Base-by-base conservation (phyloP, 176 grass and related monocot species). In the Musa beccarii region DNA sequence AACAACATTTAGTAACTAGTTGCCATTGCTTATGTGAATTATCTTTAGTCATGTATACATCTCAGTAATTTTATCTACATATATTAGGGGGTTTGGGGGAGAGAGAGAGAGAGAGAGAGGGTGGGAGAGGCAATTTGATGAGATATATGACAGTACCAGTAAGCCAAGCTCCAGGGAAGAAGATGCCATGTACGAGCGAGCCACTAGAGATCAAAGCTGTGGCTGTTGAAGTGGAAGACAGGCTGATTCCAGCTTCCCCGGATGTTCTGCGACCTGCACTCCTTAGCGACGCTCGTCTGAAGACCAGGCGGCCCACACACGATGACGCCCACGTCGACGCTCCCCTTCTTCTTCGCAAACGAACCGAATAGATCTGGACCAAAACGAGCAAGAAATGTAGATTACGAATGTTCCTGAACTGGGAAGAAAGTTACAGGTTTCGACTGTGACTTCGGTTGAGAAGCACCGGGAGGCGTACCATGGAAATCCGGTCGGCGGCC, bases 171-270 rank as follows among this genome's bases (percentile, higher is more conserved):
- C 34, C 34, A 6, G 34, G 34, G 34, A 34, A 34, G 29, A 34
- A 4, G 29, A 43, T 43, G 34, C 34, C 34, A 43, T 43, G 34
- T 4, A 43, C 34, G 34, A 43, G 34, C 34, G 57, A 62, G 15
- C 17, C 21, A 1, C 23, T 85, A 93, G 11, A 96, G 86, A 62
- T 97, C 94, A 82, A 97, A 97, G 88, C 94, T 97, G 85, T 93
- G 90, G 79, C 88, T 93, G 74, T 97, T 82, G 88, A 94, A 99
- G 77, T 99, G 95, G 86, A 99, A 99, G 72, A 94, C 65, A 49
- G 83, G 84, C 52, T 85, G 13, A 82, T 81, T 83, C 70, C 74
- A 61, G 65, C 74, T 75, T 66, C 53, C 83, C 25, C 78, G 76
- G 52, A 93, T 85, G 74, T 99, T 99, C 34, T 78, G 86, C 59